phyloP scores from a whole-genome alignment of 1,284 basidiomycete genomes.

The Sanghuangporus baumii region DNA sequence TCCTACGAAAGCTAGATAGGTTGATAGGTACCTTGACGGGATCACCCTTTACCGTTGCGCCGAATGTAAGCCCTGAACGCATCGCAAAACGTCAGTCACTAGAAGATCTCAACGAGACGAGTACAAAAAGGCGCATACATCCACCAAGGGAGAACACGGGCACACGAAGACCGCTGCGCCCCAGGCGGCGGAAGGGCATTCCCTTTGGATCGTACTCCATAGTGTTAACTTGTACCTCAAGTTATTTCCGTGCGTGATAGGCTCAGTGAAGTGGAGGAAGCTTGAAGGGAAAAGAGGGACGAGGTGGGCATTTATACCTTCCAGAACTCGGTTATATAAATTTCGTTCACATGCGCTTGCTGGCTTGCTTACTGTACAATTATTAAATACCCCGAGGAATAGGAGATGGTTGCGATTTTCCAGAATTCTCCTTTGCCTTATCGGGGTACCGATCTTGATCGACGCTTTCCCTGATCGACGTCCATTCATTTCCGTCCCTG shows the following conservation, averaged over 20 bases:
- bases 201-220: background rate
- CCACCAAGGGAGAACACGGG: slow-evolving; percentile 21
- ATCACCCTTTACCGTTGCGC: slow-evolving; percentile 55
- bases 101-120: background rate
- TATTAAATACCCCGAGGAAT: too few species aligned
- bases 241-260: background rate
- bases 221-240: background rate
- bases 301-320: background rate
- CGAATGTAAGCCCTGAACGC: slow-evolving; percentile 18
- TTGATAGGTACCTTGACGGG: slow-evolving; percentile 50
- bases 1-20: background rate
- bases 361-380: too few species aligned
- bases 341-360: too few species aligned
- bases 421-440: too few species aligned
- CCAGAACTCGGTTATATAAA: too few species aligned
- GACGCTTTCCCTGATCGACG: too few species aligned
- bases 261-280: background rate
- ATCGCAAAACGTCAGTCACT: background rate
- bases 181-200: slow-evolving; percentile 20
- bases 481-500: too few species aligned
- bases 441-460: too few species aligned
- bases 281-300: background rate
- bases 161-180: slow-evolving; percentile 19
- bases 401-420: too few species aligned
- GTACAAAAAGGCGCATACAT: slow-evolving; percentile 2